A percentile compares a stretch with the other conserved stretches of the same genome.
These are phyloP conservation scores for Allantophomopsis lycopodina DNA, from an alignment of 2,329 filamentous ascomycete species.

Conservation along the genomic window DNA sequence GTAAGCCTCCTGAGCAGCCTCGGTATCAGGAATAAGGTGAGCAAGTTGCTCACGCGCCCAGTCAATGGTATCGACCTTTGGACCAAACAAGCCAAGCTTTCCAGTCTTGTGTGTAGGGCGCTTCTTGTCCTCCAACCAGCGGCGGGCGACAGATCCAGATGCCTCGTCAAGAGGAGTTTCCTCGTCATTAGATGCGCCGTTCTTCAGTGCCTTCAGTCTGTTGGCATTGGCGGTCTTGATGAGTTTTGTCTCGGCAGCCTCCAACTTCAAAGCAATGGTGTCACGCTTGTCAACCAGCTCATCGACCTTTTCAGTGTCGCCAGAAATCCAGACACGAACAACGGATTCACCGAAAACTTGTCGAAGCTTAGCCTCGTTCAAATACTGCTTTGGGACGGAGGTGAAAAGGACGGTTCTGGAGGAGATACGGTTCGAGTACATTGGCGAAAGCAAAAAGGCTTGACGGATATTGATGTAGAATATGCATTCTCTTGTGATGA, in stretches of 20 bases:
- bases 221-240: constrained; percentile 66
- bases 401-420: constrained; percentile 84
- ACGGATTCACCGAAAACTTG: constrained; percentile 74
- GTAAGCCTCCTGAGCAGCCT: constrained; percentile 54
- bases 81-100: constrained; percentile 55
- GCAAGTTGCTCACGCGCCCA: constrained; percentile 73
- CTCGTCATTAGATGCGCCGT: constrained; percentile 30
- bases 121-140: constrained; percentile 60
- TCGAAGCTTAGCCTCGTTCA: constrained; percentile 63
- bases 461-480: constrained; percentile 90
- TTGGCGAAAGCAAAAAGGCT: constrained; percentile 76
- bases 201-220: constrained; percentile 54
- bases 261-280: constrained; percentile 66
- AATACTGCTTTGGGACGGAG: constrained; percentile 66
- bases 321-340: constrained; percentile 72
- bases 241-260: constrained; percentile 75
- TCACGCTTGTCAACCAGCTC: constrained; percentile 74
- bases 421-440: constrained; percentile 75
- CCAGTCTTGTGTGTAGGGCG: constrained; percentile 66
- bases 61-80: constrained; percentile 89
- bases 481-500: constrained; percentile 75
- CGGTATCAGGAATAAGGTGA: constrained; percentile 58
- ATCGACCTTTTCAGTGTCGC: constrained; percentile 63
- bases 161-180: constrained; percentile 30
- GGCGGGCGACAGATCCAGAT: constrained; percentile 55